Base-by-base conservation (phyloP, 1,284 basidiomycete genomes). In the Kalmanozyma brasiliensis region DNA sequence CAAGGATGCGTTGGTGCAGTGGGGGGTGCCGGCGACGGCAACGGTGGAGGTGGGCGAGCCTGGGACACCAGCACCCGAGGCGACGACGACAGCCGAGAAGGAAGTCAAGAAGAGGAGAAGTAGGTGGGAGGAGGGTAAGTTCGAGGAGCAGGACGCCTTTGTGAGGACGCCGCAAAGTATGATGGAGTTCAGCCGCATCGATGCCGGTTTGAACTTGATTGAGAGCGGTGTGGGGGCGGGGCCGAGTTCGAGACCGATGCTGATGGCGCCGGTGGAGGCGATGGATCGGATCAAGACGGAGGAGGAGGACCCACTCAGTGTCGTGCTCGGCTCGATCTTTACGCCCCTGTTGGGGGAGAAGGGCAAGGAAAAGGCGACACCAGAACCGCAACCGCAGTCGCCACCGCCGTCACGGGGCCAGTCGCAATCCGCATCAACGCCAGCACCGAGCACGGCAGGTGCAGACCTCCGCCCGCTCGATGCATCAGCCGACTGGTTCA, bases 161-260 rank as follows among this genome's bases (percentile, higher is more conserved):
- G 81, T 89, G 11, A 89, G 94, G n/a, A 92, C 90, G 0, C 85
- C 88, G 0, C 86, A 89, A 61, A 87, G 88, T 23, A 95, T 95
- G 92, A 42, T 56, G 36, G 56, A 62, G 7, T 80, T 76, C 34
- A 24, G 34, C 16, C 63, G 49, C 26, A 49, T 80, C 34, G 74
- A 80, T 46, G 53, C 59, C 0, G 55, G 47, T 1, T 23, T 67
- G 40, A 35, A 37, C 14, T 8, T 51, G 17, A 16, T 51, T 1
- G 60, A 64, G 32, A 34, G 38, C 9, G n/a, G 20, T 9, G 24
- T 33, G 8, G 52, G 40, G 1, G 58, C 52, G 4, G 69, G 69
- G 8, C 64, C 59, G 6, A 67, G 64, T 20, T 64, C 59, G 29
- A 62, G 57, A 14, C 64, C 64, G 41, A 49, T 62, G 41, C 34